A percentile compares a stretch with the other conserved stretches of the same genome.
phyloP scores from a whole-genome alignment of 257 asterid species.

The Nyctanthes arbortristis region DNA sequence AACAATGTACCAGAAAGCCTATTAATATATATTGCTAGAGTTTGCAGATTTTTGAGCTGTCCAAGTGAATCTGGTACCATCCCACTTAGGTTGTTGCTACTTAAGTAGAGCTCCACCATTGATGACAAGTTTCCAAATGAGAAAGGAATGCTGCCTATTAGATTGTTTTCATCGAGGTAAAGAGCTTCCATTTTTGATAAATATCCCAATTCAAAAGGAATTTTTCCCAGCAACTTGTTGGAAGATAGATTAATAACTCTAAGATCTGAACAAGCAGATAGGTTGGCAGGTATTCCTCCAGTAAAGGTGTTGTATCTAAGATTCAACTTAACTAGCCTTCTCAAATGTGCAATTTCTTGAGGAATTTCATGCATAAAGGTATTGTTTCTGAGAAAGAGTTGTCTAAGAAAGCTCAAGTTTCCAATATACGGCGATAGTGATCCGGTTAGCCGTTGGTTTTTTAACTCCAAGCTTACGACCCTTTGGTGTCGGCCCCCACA shows the following conservation, averaged over 20 bases:
- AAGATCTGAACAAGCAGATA: too few relatives aligned
- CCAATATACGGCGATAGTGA: slow-evolving; percentile 16
- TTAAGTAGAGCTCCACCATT: slow-evolving; percentile 19
- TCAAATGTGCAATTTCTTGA: slow-evolving; percentile 9
- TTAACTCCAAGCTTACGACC: slow-evolving; percentile 9
- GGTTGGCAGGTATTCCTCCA: slow-evolving; percentile 20
- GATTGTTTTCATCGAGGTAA: slow-evolving; percentile 7
- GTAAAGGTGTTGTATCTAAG: slow-evolving; percentile 7
- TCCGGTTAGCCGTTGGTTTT: slow-evolving; percentile 13
- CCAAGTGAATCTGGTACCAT: too few relatives aligned
- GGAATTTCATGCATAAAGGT: slow-evolving; percentile 10
- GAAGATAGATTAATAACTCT: too few relatives aligned
- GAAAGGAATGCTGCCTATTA: slow-evolving; percentile 20
- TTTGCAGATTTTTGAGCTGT: too few relatives aligned
- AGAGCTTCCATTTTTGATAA: slow-evolving; percentile 20
- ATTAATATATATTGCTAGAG: slow-evolving; percentile 1
- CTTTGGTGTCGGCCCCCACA: slow-evolving; percentile 6
- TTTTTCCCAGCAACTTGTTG: too few relatives aligned
- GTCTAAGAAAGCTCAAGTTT: too few relatives aligned
- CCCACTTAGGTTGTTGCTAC: slow-evolving; percentile 18
- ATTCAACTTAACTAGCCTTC: not conserved
- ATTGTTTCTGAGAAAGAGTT: slow-evolving; percentile 10
- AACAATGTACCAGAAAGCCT: slow-evolving; percentile 17
- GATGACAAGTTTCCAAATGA: slow-evolving; percentile 22
- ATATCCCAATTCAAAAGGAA: too few relatives aligned